Base-by-base conservation (phyloP, 2,329 filamentous ascomycete genomes). In the Arthrobotrys pseudoclavata region DNA sequence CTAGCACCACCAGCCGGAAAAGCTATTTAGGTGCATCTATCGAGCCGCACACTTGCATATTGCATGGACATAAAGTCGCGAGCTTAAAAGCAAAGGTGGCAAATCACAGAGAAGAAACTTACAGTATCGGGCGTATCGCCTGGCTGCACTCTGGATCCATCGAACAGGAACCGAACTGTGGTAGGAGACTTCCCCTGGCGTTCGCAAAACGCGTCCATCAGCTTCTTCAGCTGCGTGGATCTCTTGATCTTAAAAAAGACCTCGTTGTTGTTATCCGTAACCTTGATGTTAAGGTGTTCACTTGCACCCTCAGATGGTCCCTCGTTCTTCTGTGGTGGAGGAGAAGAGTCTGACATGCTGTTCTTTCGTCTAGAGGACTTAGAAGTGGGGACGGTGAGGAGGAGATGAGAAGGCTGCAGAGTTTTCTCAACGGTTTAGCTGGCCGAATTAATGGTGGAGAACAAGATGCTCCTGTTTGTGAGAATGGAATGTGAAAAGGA, bases 171-270 rank as follows among this genome's bases (percentile, higher is more conserved):
- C 31, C 96, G 91, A 55, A 98, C 95, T 4, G 92, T 95, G 37
- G 87, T 89, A 5, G 91, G 86, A 37, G 91, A 89, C 87, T 98
- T 98, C 82, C 96, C 96, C 84, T 97, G 94, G 24, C 96, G 90
- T 81, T 98, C 95, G 85, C 96, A 99, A 84, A 98, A 99, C 20
- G 96, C 96, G 79, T 93, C 91, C 96, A 99, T 99, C 69, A 99
- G 87, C 87, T 99, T 99, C 86, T 97, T 96, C 0, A 99, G 89
- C 84, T 94, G 92, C 0, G 96, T 99, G 22, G 91, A 94, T 42
- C 94, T 90, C 91, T 99, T 99, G 86, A 99, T 99, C 88, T 99
- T 99, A 88, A 99, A 99, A 85, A 98, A 99, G 82, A 99, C 95
- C 84, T 99, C 96, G 84, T 99, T 99, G 86, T 97, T 97, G 86